A percentile compares a stretch with the other conserved stretches of the same genome.
phyloP scores from a whole-genome alignment of 2,329 filamentous ascomycete genomes.

The Chrysoporthe cubensis region DNA sequence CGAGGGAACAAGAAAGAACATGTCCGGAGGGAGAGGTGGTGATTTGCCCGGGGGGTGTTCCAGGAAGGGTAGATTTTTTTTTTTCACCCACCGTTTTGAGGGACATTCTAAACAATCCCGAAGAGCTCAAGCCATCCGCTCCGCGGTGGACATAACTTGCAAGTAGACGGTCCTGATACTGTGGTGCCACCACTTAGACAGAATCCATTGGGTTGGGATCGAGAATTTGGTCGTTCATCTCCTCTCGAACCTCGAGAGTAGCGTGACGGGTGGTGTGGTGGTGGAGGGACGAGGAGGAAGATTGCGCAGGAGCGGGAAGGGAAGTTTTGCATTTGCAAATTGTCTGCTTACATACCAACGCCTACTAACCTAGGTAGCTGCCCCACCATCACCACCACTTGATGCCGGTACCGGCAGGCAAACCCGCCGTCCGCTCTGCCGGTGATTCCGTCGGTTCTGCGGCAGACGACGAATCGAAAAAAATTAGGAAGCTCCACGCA shows the following conservation, averaged over 20 bases:
- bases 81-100: constrained; percentile 33
- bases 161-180: not conserved
- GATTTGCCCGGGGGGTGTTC: not conserved
- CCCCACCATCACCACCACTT: not conserved
- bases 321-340: not conserved
- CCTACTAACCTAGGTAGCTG: not conserved
- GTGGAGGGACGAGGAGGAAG: not conserved
- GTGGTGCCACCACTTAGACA: not conserved
- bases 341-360: not conserved
- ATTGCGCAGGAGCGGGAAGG: not conserved
- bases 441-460: not conserved
- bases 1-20: constrained; percentile 35
- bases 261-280: not conserved
- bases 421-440: not conserved
- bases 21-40: not conserved
- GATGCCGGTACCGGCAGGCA: not conserved
- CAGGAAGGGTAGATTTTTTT: not conserved
- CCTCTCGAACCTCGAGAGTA: not conserved
- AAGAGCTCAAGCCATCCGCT: constrained; percentile 28
- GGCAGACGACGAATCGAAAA: not conserved
- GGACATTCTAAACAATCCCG: constrained; percentile 31
- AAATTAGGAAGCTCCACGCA: constrained; percentile 2
- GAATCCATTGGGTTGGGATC: not conserved
- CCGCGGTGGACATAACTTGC: not conserved
- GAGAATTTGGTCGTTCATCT: not conserved